Base-by-base conservation (phyloP, 306 rosid genomes). In the Quercus parvula region DNA sequence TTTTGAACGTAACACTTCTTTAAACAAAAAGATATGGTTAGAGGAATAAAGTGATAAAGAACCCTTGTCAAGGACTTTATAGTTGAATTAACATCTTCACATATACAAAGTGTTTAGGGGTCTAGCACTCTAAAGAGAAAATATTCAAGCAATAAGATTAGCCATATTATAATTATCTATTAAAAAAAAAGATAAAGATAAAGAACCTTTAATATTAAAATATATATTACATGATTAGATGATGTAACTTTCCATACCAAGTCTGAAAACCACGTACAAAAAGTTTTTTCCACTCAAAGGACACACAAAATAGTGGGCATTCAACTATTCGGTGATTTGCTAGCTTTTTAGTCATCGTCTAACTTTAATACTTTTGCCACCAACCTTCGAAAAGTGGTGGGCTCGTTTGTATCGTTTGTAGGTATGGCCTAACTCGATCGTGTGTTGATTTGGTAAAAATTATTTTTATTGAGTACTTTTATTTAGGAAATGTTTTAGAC, bases 311-410 rank as follows among this genome's bases (percentile, higher is more conserved):
- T 56, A 75, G 71, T 85, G 86, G 77, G 79, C 73, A 57, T 82
- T 66, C 25, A 71, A 78, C 89, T 73, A 67, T 33, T 20, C 55
- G 78, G 56, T 85, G 86, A 89, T 69, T 87, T 83, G 88, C 64
- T 25, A 25, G 33, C 67, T 56, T 64, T 54, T 13, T 28, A 28
- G 24, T 77, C 9, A 6, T 77, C 24, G 5, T 28, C 33, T 12
- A 4, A 19, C 46, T 64, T 64, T 17, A 19, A 9, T 31, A 28
- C 70, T 64, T 30, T 17, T 19, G 19, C 78, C 84, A 77, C 76
- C 79, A 73, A 73, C 73, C 68, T 30, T 72, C 6, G 31, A 56
- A 54, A 70, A 49, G 70, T 78, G 68, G 55, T 75, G 70, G 67
- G 77, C 83, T 63, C 71, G 84, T 78, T 81, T 72, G 62, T 51